Base-by-base conservation (phyloP, 192 early-diverging fungal species). In the Coemansia sp. region DNA sequence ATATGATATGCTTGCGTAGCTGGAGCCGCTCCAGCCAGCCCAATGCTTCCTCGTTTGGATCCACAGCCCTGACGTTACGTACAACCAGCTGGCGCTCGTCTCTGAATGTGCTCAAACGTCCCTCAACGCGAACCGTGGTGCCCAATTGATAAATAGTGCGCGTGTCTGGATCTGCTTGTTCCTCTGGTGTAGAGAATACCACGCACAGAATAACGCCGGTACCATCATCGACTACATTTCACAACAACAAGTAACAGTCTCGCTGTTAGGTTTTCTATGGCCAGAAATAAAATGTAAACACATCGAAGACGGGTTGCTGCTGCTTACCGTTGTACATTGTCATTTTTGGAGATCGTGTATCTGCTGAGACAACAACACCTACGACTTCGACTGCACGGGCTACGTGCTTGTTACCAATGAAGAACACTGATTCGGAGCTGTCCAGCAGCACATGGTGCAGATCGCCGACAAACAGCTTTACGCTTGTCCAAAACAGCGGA, bases 381-480 rank as follows among this genome's bases (percentile, higher is more conserved):
- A 81, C 74, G 15, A 75, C 18, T 37, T 81, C 73, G 63, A 75
- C 78, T 26, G 59, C 65, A 52, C 74, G 69, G 4, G 71, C 39
- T 6, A 72, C 55, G 28, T 52, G 68, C 56, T 62, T 58, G 59
- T 72, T 72, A 43, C 78, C 78, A 7, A 81, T 57, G 29, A 72
- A 81, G 37, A 70, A 75, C n/a, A 66, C 73, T 0, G 74, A 63
- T 31, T 39, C 66, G 18, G 69, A 58, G 6, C 52, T 66, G 63
- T 59, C 61, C 33, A 69, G 68, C 33, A 75, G 46, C 20, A 66
- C 69, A 3, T 20, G 21, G 26, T 48, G 63, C 28, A 81, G 58
- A 46, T 81, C 78, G 26, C 70, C 70, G 33, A 75, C 63, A 75
- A 81, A 81, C 59, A 81, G 64, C 64, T 81, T 81, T 18, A 59